A percentile compares a stretch with the other conserved stretches of the same genome.
These are phyloP conservation scores for Mucor velutinosus DNA, from an alignment of 371 early-diverging fungal species.

Conservation along the genomic window DNA sequence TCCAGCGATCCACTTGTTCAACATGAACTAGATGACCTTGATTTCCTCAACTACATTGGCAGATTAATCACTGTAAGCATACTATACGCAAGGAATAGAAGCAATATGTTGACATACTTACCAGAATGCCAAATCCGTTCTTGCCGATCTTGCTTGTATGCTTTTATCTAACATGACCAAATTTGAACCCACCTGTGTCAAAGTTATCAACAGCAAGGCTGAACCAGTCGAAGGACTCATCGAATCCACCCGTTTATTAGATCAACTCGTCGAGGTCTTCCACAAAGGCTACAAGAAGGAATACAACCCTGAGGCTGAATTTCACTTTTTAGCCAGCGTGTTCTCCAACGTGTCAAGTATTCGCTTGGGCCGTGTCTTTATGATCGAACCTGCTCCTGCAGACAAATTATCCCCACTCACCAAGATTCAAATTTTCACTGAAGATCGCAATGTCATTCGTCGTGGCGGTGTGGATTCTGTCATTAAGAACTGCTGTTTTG, in stretches of 20 bases:
- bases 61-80: constrained; percentile 65
- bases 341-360: constrained; percentile 87
- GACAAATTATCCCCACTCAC: constrained; percentile 72
- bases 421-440: constrained; percentile 85
- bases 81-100: not conserved
- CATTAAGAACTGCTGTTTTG: constrained; percentile 91
- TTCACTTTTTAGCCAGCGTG: constrained; percentile 86
- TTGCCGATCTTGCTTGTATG: constrained; percentile 88
- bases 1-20: constrained; percentile 67
- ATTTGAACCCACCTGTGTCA: constrained; percentile 55
- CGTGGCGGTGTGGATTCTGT: constrained; percentile 86
- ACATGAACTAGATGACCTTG: constrained; percentile 64
- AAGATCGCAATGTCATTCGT: constrained; percentile 81
- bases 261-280: constrained; percentile 88
- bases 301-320: constrained; percentile 84
- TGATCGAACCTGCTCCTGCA: constrained; percentile 60
- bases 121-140: constrained; percentile 45
- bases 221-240: constrained; percentile 48
- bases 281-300: constrained; percentile 74
- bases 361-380: constrained; percentile 72
- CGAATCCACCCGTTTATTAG: constrained; percentile 59
- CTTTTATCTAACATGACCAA: constrained; percentile 92
- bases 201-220: constrained; percentile 52
- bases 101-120: not conserved
- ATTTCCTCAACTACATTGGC: constrained; percentile 68